Evolutionary conservation across 371 early-diverging fungal genomes (phyloP).

Genomic region (Rhizomucor pusillus): DNA sequence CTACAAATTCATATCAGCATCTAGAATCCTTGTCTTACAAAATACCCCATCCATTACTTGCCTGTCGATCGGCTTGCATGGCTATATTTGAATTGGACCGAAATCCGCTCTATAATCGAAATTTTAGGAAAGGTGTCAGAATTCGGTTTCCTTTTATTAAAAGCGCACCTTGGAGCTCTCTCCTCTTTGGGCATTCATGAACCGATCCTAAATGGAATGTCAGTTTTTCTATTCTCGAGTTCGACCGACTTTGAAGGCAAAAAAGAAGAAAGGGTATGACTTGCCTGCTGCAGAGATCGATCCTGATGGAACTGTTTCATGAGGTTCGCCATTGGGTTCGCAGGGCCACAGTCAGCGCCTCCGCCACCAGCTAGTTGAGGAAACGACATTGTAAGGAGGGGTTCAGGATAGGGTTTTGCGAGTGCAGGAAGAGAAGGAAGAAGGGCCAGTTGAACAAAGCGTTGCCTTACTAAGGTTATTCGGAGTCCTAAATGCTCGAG

Average conservation of each 20-base stretch:
- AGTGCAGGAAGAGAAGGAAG: no score
- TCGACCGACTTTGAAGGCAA: not conserved
- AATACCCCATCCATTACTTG: slow-evolving; percentile 1
- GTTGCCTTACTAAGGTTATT: no score
- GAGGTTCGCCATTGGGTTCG: slow-evolving; percentile 71
- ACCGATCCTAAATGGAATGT: slow-evolving; percentile 76
- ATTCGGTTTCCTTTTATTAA: slow-evolving; percentile 11
- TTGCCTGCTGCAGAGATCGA: slow-evolving; percentile 77
- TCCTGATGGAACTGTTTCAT: slow-evolving; percentile 80
- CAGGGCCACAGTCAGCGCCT: slow-evolving; percentile 78
- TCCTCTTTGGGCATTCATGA: slow-evolving; percentile 45
- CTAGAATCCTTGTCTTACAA: not conserved
- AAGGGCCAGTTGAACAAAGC: no score
- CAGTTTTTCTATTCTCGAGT: no score
- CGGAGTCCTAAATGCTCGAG: no score
- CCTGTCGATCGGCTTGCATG: slow-evolving; percentile 15
- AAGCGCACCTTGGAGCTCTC: slow-evolving; percentile 53
- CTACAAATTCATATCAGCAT: slow-evolving; percentile 14
- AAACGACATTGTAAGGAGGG: slow-evolving; percentile 12
- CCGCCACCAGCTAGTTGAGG: slow-evolving; percentile 16
- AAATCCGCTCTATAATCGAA: slow-evolving; percentile 24
- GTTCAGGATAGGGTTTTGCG: not conserved
- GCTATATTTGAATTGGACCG: slow-evolving; percentile 19
- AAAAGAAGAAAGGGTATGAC: slow-evolving; percentile 5
- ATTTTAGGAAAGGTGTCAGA: not conserved